Conservation (phyloP, 176 grass and related monocot species). For the Hyparrhenia diplandra region DNA sequence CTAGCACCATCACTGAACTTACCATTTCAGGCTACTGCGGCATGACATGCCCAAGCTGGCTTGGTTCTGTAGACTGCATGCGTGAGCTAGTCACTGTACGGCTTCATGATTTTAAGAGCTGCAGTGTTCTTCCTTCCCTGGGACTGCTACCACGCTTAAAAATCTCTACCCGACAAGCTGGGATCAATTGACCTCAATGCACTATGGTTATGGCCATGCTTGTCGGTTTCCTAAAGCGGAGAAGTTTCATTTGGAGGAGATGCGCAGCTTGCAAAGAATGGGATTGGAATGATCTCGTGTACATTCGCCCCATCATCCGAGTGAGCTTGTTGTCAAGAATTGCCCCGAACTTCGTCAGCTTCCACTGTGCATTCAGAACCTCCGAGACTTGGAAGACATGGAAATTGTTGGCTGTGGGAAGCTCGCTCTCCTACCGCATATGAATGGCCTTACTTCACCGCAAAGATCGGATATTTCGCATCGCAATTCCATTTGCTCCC, state of each 20-base stretch:
- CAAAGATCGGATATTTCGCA: conserved; percentile 27
- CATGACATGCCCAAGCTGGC: conserved; percentile 15
- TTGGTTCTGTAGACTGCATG: not conserved
- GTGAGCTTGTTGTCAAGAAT: too few species aligned
- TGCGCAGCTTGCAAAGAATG: too few species aligned
- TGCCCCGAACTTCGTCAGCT: not conserved
- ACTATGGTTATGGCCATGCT: not conserved
- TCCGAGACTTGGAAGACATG: too few species aligned
- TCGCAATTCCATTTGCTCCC: conserved; percentile 11
- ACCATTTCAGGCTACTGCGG: conserved; percentile 18
- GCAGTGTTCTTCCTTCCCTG: conserved; percentile 6
- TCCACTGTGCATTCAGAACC: not conserved
- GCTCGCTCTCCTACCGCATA: conserved; percentile 11
- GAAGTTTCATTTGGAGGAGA: too few species aligned
- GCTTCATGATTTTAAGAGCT: conserved; percentile 9
- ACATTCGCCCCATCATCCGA: not conserved
- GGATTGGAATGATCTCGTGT: not conserved
- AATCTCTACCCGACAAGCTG: conserved; percentile 21
- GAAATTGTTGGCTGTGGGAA: too few species aligned
- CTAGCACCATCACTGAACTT: not conserved
- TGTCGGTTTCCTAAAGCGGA: conserved; percentile 15
- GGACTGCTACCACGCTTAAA: conserved; percentile 21
- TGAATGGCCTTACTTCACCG: conserved; percentile 7
- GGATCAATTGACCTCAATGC: not conserved
- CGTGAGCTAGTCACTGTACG: not conserved